Evolutionary conservation across 345 rosid species (phyloP), one percentile per base, ranked within the genome.

Genomic region (Citrus medica): DNA sequence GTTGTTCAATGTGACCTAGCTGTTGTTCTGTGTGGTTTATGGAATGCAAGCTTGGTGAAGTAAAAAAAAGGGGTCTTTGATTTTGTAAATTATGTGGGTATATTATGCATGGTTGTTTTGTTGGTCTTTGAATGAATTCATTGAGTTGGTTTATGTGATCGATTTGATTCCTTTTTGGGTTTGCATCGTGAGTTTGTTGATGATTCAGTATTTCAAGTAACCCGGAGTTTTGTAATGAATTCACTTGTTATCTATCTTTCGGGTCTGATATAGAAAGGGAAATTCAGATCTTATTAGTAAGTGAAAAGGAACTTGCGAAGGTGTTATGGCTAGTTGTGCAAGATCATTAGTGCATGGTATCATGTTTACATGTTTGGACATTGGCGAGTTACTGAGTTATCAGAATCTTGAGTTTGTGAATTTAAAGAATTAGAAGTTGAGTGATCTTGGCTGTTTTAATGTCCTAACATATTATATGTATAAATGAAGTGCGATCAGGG

Each of bases 1-100:
- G 48, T 68, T 35, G 76, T 66, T 79, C 71, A 82, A 66, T 79
- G 82, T 51, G 77, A 56, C 53, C 65, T 76, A 13, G 10, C 21
- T 69, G 59, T 30, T 12, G 19, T 72, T 17, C 33, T 60, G 5
- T 40, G 21, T 13, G 33, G 67, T 56, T 32, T n/a, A 7, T 37
- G 48, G 67, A 53, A 19, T 60, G 51, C 21, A 38, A 69, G 33
- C 9, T 17, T 9, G 67, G 28, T 28, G 76, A 35, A 48, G 19
- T 19, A 0, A 53, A 59, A 35, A 35, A 35, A 22, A 19, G 16
- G 10, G 66, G 62, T 14, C 73, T 78, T 67, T 25, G 9, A 9
- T 71, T 71, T 73, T 56, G 42, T 73, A 27, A 8, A n/a, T 51
- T 13, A 27, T 35, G 66, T 35, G 42, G 75, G 21, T 56, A 63